Base-by-base conservation (phyloP, 1,284 basidiomycete species). In the Microbotryomycetes sp. region DNA sequence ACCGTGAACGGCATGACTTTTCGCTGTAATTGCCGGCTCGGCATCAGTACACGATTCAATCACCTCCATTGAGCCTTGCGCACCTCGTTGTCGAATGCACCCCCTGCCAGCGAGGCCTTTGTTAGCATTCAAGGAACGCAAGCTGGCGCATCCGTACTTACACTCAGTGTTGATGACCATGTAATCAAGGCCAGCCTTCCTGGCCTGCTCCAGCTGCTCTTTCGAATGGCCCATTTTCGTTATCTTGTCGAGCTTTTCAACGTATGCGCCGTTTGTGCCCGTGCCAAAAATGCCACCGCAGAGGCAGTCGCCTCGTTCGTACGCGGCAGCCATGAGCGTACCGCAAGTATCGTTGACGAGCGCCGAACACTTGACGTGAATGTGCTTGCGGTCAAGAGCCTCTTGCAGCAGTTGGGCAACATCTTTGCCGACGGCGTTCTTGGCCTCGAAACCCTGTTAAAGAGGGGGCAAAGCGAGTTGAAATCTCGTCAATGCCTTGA, bases 151-250 rank as follows among this genome's bases (percentile, higher is more conserved):
- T 24, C 47, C 18, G 3, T 28, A 46, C 56, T 53, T 59, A 62
- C 96, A 97, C 78, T 98, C 96, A 3, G 90, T 91, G 78, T 98
- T 98, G 64, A 98, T 83, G 61, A 97, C 83, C 94, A 98, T 98
- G 69, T 82, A 78, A 28, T 86, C 64, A 30, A 61, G 57, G 23
- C 66, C 62, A 26, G 55, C 59, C 65, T 52, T 71, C 68, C 55
- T 74, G 74, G 49, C 72, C 59, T 70, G 70, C 64, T 74, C 75
- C 16, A 68, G 51, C 45, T 69, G 67, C 23, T 64, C 61, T 16
- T 79, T 77, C 26, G 80, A 77, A 51, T 79, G 81, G 4, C 81
- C 79, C 52, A 84, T 79, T 76, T 97, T 97, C 52, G 80, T 85
- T 73, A 97, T 86, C 60, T 89, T 91, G 56, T 82, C 77, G 5